phyloP scores from a whole-genome alignment of 1,139 yeast species.

The Schizosaccharomyces versatilis region DNA sequence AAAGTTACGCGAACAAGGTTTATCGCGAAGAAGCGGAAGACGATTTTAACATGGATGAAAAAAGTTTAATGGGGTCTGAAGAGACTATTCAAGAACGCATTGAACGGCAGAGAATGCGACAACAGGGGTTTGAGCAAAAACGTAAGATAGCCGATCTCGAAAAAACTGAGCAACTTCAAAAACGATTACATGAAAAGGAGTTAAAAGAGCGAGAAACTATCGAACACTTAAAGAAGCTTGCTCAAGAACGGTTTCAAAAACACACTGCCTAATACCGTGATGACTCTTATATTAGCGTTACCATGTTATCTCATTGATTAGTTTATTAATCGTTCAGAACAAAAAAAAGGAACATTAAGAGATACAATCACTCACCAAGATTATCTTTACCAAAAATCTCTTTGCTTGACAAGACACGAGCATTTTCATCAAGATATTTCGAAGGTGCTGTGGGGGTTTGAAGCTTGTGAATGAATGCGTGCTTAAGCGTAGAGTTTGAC shows the following conservation, averaged over 20 bases:
- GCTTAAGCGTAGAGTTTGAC: not conserved
- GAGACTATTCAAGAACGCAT: not conserved
- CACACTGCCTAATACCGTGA: not conserved
- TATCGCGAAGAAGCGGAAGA: not conserved
- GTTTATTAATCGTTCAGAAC: not conserved
- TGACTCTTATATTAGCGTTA: not conserved
- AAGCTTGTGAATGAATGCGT: too few relatives aligned
- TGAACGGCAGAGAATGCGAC: not conserved
- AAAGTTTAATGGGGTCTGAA: not conserved
- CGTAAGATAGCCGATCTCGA: not conserved
- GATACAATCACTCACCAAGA: too few relatives aligned
- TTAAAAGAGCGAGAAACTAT: not conserved
- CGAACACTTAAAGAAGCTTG: not conserved
- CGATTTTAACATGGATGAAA: not conserved
- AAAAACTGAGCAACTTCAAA: not conserved
- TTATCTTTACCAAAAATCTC: too few relatives aligned
- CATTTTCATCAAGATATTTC: too few relatives aligned
- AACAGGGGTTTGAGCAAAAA: not conserved
- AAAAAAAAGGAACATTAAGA: not conserved
- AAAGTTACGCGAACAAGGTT: not conserved
- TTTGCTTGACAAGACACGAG: too few relatives aligned
- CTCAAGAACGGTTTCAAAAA: not conserved
- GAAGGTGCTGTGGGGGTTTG: too few relatives aligned
- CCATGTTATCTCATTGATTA: not conserved
- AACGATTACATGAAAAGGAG: not conserved